These are phyloP conservation scores for Amanita pallidorosea DNA, from an alignment of 768 basidiomycete genomes.

Conservation along the genomic window DNA sequence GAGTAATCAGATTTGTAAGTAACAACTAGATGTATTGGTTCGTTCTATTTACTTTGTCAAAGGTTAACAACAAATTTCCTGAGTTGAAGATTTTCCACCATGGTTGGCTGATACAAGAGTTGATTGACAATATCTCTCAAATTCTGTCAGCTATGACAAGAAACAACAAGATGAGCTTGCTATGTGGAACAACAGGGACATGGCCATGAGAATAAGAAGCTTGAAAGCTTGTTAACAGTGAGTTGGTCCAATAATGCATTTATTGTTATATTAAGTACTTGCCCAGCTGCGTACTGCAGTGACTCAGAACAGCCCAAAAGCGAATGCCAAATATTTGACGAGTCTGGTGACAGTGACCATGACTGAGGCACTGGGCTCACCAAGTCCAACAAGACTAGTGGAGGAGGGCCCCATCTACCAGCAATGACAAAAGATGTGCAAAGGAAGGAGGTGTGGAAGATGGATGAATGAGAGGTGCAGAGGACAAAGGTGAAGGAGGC, in stretches of 20 bases:
- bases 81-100: not conserved
- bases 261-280: not conserved
- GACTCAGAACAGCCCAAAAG: not conserved
- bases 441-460: not conserved
- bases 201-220: not conserved
- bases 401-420: not conserved
- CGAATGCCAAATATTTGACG: not conserved
- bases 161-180: not conserved
- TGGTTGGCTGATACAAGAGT: not conserved
- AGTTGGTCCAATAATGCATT: not conserved
- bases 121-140: not conserved
- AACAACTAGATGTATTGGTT: not conserved
- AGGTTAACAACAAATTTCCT: not conserved
- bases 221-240: not conserved
- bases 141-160: not conserved
- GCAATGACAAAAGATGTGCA: too few relatives aligned
- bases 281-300: not conserved
- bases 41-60: not conserved
- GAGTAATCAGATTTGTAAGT: not conserved
- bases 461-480: not conserved
- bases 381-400: not conserved
- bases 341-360: not conserved
- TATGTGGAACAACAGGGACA: not conserved
- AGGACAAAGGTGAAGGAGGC: not conserved
- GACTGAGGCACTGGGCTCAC: not conserved